A percentile compares a stretch with the other conserved stretches of the same genome.
Evolutionary conservation across 208 protist genomes (phyloP).

Genomic region (Endotrypanum monterogeii): DNA sequence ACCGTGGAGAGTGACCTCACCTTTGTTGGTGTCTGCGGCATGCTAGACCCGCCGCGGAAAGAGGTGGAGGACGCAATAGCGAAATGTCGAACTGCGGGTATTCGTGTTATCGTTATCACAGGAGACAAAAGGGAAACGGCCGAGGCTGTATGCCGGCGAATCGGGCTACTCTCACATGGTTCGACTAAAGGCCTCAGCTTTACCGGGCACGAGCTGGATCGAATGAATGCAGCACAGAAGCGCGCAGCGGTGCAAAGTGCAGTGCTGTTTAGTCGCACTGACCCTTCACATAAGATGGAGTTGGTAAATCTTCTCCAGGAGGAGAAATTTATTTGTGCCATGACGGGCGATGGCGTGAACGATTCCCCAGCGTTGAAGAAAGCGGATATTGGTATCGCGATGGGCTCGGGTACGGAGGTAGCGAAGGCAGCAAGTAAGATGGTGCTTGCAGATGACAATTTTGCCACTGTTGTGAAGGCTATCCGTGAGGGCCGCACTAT

Average conservation of each 20-base stretch:
- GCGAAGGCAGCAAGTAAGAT: slow-evolving; percentile 97
- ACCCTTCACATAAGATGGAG: slow-evolving; percentile 88
- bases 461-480: slow-evolving; percentile 96
- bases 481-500: slow-evolving; percentile 96
- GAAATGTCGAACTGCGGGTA: slow-evolving; percentile 93
- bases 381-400: slow-evolving; percentile 98
- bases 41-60: slow-evolving; percentile 94
- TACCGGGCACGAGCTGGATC: slow-evolving; percentile 77
- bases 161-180: slow-evolving; percentile 88
- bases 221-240: slow-evolving; percentile 63
- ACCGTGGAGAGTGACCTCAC: slow-evolving; percentile 85
- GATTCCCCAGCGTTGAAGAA: slow-evolving; percentile 97
- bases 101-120: slow-evolving; percentile 98
- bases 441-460: slow-evolving; percentile 96
- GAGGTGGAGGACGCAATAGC: slow-evolving; percentile 91
- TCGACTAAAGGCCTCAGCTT: slow-evolving; percentile 47
- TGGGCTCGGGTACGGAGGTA: slow-evolving; percentile 98
- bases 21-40: slow-evolving; percentile 91
- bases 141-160: slow-evolving; percentile 93
- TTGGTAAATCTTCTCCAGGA: slow-evolving; percentile 84
- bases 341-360: slow-evolving; percentile 94
- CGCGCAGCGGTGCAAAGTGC: slow-evolving; percentile 52
- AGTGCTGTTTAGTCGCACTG: slow-evolving; percentile 83
- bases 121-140: slow-evolving; percentile 97
- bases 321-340: slow-evolving; percentile 84